Conservation (phyloP, 257 asterid species). For the Solanum clarkiae region DNA sequence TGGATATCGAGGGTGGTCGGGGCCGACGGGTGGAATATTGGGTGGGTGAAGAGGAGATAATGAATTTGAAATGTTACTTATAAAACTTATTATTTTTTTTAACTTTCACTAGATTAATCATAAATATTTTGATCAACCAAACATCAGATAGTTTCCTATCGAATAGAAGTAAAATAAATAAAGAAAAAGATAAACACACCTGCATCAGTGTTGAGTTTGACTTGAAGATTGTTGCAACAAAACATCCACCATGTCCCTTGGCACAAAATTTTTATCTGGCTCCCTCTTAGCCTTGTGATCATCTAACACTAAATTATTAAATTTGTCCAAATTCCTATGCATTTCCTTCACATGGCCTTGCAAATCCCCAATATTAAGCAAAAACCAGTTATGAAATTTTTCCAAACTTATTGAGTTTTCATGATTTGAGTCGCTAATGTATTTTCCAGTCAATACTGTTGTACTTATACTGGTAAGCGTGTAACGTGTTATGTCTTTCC, state of each 20-base stretch:
- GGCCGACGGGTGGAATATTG: no score
- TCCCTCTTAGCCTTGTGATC: slow-evolving; percentile 17
- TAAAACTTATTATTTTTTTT: no score
- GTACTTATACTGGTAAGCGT: slow-evolving; percentile 3
- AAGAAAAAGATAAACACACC: background rate
- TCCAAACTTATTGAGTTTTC: background rate
- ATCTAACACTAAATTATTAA: slow-evolving; percentile 16
- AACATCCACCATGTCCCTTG: slow-evolving; percentile 12
- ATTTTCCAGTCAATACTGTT: slow-evolving; percentile 4
- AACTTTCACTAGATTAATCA: no score
- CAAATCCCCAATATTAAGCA: slow-evolving; percentile 30
- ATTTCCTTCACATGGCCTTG: slow-evolving; percentile 27
- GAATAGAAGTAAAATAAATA: background rate
- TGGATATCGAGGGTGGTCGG: no score
- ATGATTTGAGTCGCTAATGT: background rate
- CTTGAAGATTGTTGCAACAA: slow-evolving; percentile 18
- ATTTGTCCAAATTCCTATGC: slow-evolving; percentile 14
- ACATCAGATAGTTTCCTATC: no score
- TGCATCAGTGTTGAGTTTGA: slow-evolving; percentile 17
- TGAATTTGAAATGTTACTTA: no score
- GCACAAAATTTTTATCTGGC: background rate
- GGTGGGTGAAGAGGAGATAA: no score
- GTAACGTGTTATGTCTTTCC: slow-evolving; percentile 7
- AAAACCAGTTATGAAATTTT: slow-evolving; percentile 30
- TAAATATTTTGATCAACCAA: no score